Evolutionary conservation across 305 asterid genomes (phyloP).

Genomic region (Fraxinus xanthoxyloides): DNA sequence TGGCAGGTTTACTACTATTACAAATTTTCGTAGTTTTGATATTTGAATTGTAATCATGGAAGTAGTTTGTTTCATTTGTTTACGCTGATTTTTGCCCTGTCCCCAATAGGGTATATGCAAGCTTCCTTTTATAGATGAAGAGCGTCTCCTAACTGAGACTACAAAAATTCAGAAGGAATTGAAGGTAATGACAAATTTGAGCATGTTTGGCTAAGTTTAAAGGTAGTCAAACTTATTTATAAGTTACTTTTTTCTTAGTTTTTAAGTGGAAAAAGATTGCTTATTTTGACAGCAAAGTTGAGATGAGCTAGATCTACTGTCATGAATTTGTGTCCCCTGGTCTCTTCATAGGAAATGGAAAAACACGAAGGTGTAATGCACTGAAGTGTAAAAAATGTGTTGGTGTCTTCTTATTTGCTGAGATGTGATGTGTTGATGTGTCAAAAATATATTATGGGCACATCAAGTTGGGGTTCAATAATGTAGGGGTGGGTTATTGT

Average conservation of each 20-base stretch:
- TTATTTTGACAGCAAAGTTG: neutral
- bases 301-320: neutral
- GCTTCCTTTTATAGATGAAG: constrained; percentile 54
- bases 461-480: neutral
- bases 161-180: constrained; percentile 32
- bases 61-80: neutral
- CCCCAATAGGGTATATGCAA: constrained; percentile 38
- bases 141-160: constrained; percentile 44
- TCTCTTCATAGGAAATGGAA: neutral
- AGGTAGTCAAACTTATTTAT: neutral
- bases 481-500: neutral
- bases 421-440: neutral
- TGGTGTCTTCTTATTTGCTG: neutral
- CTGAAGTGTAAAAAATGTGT: neutral
- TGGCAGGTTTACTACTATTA: constrained; percentile 42
- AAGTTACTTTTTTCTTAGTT: neutral
- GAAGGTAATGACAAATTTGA: constrained; percentile 29
- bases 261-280: neutral
- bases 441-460: neutral
- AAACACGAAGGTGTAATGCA: neutral
- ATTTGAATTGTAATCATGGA: neutral
- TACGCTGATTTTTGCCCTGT: neutral
- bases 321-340: neutral
- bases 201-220: neutral
- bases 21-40: neutral